These are phyloP conservation scores for Arthroderma uncinatum DNA, from an alignment of 2,329 filamentous ascomycete species.

Conservation along the genomic window DNA sequence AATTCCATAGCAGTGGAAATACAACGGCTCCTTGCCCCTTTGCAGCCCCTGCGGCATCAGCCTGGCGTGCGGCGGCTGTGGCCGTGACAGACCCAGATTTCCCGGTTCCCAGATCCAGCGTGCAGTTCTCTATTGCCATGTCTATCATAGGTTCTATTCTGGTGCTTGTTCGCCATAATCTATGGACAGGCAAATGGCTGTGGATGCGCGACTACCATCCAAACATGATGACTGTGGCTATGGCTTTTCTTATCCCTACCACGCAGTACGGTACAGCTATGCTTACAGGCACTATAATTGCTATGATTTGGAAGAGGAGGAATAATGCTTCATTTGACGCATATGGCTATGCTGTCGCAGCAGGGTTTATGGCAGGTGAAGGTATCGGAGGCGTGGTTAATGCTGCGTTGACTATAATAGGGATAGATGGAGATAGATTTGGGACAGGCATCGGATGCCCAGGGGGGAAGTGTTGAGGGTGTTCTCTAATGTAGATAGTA, in stretches of 20 bases:
- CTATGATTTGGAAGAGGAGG: constrained; percentile 45
- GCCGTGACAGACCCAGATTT: constrained; percentile 49
- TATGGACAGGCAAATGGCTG: constrained; percentile 8
- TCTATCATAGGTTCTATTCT: constrained; percentile 20
- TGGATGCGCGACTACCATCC: constrained; percentile 11
- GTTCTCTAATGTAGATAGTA: no score
- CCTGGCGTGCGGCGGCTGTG: constrained; percentile 55
- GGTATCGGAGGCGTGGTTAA: constrained; percentile 54
- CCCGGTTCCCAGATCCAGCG: constrained; percentile 43
- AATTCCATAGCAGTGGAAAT: background rate
- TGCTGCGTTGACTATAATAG: constrained; percentile 39
- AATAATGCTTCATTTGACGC: constrained; percentile 45
- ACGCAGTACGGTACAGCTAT: constrained; percentile 50
- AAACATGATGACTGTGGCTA: constrained; percentile 35
- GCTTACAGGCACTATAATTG: constrained; percentile 44
- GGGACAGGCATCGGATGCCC: constrained; percentile 36
- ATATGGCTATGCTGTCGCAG: constrained; percentile 49
- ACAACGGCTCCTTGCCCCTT: constrained; percentile 42
- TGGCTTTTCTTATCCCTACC: constrained; percentile 48
- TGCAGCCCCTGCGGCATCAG: constrained; percentile 50
- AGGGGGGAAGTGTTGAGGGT: constrained; percentile 14
- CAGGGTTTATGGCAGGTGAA: constrained; percentile 52
- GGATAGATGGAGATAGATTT: constrained; percentile 26
- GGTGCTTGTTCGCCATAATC: constrained; percentile 7
- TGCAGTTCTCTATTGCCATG: constrained; percentile 44